Percentiles rank a stretch among this genome's conserved stretches.
These are phyloP conservation scores for Trichoderma brevicompactum DNA, from an alignment of 2,329 filamentous ascomycete genomes.

Conservation along the genomic window DNA sequence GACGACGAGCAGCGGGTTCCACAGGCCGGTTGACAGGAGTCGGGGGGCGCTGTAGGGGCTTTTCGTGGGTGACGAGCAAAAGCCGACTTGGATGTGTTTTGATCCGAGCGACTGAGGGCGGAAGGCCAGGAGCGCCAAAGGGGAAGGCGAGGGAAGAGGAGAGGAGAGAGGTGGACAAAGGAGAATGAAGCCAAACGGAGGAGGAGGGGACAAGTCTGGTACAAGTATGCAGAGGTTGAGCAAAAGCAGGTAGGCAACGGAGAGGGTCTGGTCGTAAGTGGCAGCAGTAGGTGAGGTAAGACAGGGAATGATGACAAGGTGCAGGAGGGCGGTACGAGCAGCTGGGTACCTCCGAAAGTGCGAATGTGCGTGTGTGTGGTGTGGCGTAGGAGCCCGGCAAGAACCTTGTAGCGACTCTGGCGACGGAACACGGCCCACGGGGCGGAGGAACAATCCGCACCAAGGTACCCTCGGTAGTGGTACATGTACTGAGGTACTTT, in stretches of 20 bases:
- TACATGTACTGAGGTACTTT: not conserved
- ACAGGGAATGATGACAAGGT: conserved; percentile 31
- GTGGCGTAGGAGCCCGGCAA: conserved; percentile 2
- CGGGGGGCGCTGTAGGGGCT: conserved; percentile 21
- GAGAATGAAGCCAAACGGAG: conserved; percentile 29
- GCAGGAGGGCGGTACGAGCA: conserved; percentile 26
- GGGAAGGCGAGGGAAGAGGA: conserved; percentile 33
- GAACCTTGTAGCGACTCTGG: conserved; percentile 12
- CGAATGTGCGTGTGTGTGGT: conserved; percentile 7
- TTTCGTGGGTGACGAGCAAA: conserved; percentile 24
- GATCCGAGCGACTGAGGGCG: conserved; percentile 28
- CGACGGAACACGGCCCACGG: not conserved
- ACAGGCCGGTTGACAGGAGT: conserved; percentile 20
- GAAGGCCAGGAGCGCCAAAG: conserved; percentile 31
- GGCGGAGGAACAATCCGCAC: too few species aligned
- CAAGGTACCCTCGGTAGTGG: not conserved
- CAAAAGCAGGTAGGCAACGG: not conserved
- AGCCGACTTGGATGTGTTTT: conserved; percentile 28
- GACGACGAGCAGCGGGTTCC: conserved; percentile 15
- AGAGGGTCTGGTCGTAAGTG: conserved; percentile 16
- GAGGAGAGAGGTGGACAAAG: conserved; percentile 33
- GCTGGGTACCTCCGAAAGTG: conserved; percentile 12
- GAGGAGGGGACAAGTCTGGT: conserved; percentile 28
- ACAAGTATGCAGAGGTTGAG: conserved; percentile 26
- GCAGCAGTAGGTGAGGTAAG: conserved; percentile 26